A percentile compares a stretch with the other conserved stretches of the same genome.
These are phyloP conservation scores for Knoxdaviesia proteae DNA, from an alignment of 2,329 filamentous ascomycete genomes.

Conservation along the genomic window DNA sequence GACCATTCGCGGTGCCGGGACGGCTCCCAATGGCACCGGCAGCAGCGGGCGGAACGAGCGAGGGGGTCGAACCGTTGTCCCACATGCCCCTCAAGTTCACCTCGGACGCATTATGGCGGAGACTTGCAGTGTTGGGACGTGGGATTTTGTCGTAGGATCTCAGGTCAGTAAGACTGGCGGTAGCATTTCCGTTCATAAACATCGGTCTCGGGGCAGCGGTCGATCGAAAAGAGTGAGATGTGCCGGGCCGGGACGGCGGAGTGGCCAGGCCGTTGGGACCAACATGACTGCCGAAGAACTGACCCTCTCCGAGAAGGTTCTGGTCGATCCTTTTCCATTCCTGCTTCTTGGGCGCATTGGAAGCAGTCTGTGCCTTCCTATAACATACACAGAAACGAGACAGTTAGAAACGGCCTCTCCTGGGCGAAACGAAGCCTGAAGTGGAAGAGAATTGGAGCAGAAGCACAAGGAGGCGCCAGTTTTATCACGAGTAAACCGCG, in stretches of 20 bases:
- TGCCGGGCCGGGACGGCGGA: slow-evolving; percentile 6
- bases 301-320: too few species aligned
- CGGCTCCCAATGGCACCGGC: too few species aligned
- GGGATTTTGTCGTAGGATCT: slow-evolving; percentile 2
- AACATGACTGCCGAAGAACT: too few species aligned
- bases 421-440: too few species aligned
- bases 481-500: too few species aligned
- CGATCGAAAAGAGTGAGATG: slow-evolving; percentile 5
- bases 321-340: slow-evolving; percentile 5
- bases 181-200: slow-evolving; percentile 4
- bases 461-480: too few species aligned
- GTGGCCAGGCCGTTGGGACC: slow-evolving; percentile 4
- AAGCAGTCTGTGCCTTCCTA: background rate
- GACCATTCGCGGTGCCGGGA: too few species aligned
- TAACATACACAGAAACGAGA: too few species aligned
- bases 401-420: too few species aligned
- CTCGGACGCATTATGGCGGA: slow-evolving; percentile 2
- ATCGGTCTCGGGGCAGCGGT: slow-evolving; percentile 3
- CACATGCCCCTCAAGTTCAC: background rate
- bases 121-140: slow-evolving; percentile 2
- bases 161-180: slow-evolving; percentile 3
- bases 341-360: slow-evolving; percentile 5
- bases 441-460: too few species aligned
- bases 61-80: too few species aligned
- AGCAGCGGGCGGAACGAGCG: too few species aligned